Percentiles rank a stretch among this genome's conserved stretches.
Evolutionary conservation across 306 rosid species (phyloP).

Genomic region (Pyrus bretschneideri): DNA sequence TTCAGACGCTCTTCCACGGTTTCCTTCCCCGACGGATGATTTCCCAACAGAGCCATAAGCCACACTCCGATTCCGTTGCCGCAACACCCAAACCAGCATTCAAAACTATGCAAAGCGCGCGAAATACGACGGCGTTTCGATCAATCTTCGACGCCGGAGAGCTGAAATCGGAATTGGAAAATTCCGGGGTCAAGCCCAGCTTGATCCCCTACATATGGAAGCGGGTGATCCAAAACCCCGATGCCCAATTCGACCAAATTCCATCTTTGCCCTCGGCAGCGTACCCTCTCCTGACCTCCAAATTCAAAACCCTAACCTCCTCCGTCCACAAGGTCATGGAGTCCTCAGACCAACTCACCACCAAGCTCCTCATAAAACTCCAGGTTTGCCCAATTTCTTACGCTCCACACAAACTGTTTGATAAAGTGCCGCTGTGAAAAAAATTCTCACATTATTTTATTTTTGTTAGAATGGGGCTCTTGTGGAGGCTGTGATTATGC

Average conservation of each 20-base stretch:
- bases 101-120: not conserved
- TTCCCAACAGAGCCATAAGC: not conserved
- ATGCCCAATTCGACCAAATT: conserved; percentile 35
- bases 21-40: not conserved
- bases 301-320: conserved; percentile 67
- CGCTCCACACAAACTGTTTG: conserved; percentile 1
- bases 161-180: conserved; percentile 43
- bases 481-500: conserved; percentile 89
- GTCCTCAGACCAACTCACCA: conserved; percentile 64
- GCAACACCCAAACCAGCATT: not conserved
- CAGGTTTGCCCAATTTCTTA: conserved; percentile 22
- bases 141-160: conserved; percentile 79
- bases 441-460: not conserved
- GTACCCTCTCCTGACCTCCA: conserved; percentile 51
- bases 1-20: too few species aligned
- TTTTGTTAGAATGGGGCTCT: conserved; percentile 54
- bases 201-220: conserved; percentile 70
- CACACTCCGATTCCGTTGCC: not conserved
- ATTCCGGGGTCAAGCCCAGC: conserved; percentile 40
- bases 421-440: conserved; percentile 7
- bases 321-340: conserved; percentile 65
- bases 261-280: conserved; percentile 72
- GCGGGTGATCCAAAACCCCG: conserved; percentile 36
- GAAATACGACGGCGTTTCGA: conserved; percentile 41
- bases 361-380: conserved; percentile 85